A percentile compares a stretch with the other conserved stretches of the same genome.
Conservation (phyloP, 192 early-diverging fungal species). For the Backusella liffmaniae region DNA sequence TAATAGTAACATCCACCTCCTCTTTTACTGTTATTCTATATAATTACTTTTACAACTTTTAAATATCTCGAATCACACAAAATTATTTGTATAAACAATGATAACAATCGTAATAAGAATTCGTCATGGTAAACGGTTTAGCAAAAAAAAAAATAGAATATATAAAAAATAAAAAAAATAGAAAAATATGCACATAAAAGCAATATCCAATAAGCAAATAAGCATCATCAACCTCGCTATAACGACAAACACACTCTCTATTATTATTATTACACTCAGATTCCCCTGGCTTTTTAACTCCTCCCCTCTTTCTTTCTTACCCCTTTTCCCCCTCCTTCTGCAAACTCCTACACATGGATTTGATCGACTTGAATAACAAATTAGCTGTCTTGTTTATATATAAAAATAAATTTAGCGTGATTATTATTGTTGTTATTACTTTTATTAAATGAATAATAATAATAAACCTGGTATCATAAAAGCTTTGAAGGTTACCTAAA, state of each 20-base stretch:
- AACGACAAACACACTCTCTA: neutral
- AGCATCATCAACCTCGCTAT: neutral
- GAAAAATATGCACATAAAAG: neutral
- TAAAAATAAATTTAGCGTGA: neutral
- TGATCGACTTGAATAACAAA: neutral
- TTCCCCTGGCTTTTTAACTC: neutral
- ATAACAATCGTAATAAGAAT: slow-evolving; percentile 1
- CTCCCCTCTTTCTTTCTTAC: neutral
- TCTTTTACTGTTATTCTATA: slow-evolving; percentile 5
- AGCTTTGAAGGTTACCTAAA: neutral
- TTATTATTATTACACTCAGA: neutral
- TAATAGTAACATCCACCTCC: neutral
- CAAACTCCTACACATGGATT: slow-evolving; percentile 2
- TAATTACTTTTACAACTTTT: neutral
- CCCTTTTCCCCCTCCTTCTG: neutral
- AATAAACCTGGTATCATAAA: slow-evolving; percentile 1
- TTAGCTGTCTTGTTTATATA: neutral
- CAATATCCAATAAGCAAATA: neutral
- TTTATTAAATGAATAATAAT: neutral
- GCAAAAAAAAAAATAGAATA: neutral
- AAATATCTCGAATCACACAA: neutral
- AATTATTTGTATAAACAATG: neutral
- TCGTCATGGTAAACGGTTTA: neutral
- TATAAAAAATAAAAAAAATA: neutral
- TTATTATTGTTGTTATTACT: neutral